Percentiles rank a stretch among this genome's conserved stretches.
Evolutionary conservation across 2,329 filamentous ascomycete species (phyloP).

Genomic region (Epichloe uncinata): DNA sequence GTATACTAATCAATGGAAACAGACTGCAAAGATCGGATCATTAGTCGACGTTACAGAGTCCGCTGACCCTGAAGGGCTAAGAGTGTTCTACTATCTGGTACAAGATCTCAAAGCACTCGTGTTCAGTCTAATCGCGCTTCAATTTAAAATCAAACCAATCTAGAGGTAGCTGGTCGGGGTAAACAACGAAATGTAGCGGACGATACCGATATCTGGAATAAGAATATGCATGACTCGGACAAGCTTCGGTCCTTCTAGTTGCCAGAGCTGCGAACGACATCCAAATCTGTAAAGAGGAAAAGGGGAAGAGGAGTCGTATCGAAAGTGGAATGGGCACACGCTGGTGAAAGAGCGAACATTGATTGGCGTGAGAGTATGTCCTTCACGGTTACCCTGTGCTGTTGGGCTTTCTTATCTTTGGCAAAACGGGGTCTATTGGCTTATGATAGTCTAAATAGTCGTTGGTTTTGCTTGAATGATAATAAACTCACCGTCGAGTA

Average conservation of each 20-base stretch:
- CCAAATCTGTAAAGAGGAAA: neutral
- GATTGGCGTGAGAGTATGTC: neutral
- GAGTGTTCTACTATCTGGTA: conserved; percentile 97
- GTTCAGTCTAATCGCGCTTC: conserved; percentile 88
- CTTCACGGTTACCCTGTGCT: neutral
- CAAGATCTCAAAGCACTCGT: conserved; percentile 95
- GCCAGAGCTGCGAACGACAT: neutral
- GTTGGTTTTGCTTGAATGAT: neutral
- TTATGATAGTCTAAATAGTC: too few species aligned
- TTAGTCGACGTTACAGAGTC: conserved; percentile 94
- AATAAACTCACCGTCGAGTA: neutral
- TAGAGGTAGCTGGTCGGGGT: conserved; percentile 19
- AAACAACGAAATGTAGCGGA: neutral
- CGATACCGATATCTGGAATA: too few species aligned
- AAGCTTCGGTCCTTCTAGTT: neutral
- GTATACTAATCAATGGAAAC: neutral
- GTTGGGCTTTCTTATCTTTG: too few species aligned
- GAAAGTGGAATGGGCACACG: too few species aligned
- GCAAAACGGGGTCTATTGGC: too few species aligned
- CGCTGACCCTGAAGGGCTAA: conserved; percentile 84
- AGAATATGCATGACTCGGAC: too few species aligned
- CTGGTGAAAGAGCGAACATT: too few species aligned
- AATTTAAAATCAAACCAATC: conserved; percentile 91
- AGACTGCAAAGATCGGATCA: conserved; percentile 98
- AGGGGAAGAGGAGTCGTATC: neutral